Conservation (phyloP, 805 yeast species). For the Candida quercuum region DNA sequence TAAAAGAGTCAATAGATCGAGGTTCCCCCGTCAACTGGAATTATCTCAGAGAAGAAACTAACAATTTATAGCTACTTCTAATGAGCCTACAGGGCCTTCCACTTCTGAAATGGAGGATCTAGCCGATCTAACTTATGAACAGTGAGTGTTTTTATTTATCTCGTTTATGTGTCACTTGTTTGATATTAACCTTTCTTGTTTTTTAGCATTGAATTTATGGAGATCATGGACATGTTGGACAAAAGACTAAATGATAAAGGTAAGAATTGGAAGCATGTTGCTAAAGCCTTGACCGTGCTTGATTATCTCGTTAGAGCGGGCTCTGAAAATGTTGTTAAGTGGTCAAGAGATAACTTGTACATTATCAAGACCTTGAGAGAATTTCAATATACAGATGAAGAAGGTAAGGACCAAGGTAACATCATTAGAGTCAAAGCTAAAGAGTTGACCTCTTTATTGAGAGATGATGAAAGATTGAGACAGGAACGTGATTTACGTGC, state of each 20-base stretch:
- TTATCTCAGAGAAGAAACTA: too few relatives aligned
- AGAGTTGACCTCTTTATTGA: constrained; percentile 73
- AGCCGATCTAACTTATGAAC: constrained; percentile 64
- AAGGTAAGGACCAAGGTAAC: constrained; percentile 81
- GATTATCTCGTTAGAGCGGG: constrained; percentile 85
- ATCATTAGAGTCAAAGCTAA: constrained; percentile 85
- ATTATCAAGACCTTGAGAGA: constrained; percentile 87
- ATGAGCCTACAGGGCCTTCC: constrained; percentile 82
- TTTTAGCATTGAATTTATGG: constrained; percentile 62
- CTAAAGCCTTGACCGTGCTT: constrained; percentile 83
- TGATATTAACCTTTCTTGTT: neutral
- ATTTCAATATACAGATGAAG: constrained; percentile 75
- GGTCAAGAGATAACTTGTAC: constrained; percentile 89
- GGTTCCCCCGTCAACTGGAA: neutral
- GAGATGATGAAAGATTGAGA: constrained; percentile 75
- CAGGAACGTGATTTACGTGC: constrained; percentile 53
- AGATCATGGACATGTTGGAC: constrained; percentile 92
- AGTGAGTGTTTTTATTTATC: constrained; percentile 25
- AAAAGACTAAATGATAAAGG: constrained; percentile 92
- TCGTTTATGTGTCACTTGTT: too few relatives aligned
- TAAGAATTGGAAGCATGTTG: constrained; percentile 94
- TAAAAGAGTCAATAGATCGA: too few relatives aligned
- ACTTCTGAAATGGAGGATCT: constrained; percentile 79
- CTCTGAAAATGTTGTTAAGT: constrained; percentile 79
- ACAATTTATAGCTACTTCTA: constrained; percentile 85